Conservation (phyloP, 192 early-diverging fungal species). For the Allomyces macrogynus region DNA sequence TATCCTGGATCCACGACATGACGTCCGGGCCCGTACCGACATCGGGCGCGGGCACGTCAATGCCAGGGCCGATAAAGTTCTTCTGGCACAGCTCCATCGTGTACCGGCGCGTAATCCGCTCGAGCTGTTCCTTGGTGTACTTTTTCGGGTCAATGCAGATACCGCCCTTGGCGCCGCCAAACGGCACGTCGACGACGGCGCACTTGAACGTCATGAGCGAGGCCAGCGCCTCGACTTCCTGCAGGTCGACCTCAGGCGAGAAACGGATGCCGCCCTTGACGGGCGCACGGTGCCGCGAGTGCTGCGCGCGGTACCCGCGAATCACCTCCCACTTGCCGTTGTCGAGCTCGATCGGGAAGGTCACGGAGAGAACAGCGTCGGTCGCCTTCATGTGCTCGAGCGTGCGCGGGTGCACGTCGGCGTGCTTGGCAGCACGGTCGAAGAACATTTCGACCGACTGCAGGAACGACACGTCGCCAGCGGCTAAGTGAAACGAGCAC, state of each 20-base stretch:
- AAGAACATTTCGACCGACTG: slow-evolving; percentile 48
- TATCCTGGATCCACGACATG: slow-evolving; percentile 77
- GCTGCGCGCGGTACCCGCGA: slow-evolving; percentile 59
- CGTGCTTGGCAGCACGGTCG: slow-evolving; percentile 48
- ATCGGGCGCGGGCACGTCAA: slow-evolving; percentile 69
- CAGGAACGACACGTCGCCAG: slow-evolving; percentile 23
- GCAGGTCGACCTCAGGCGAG: slow-evolving; percentile 53
- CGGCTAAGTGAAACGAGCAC: no score
- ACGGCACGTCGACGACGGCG: slow-evolving; percentile 68
- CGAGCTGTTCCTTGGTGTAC: slow-evolving; percentile 47
- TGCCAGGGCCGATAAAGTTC: slow-evolving; percentile 63
- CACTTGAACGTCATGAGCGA: slow-evolving; percentile 74
- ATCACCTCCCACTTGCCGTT: slow-evolving; percentile 45
- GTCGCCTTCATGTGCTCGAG: slow-evolving; percentile 48
- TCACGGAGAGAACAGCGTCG: slow-evolving; percentile 49
- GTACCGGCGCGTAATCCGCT: slow-evolving; percentile 61
- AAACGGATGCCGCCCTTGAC: slow-evolving; percentile 70
- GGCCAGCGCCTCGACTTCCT: slow-evolving; percentile 64
- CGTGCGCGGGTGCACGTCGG: slow-evolving; percentile 31
- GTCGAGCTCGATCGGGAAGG: slow-evolving; percentile 50
- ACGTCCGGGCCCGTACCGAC: slow-evolving; percentile 57
- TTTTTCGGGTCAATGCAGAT: slow-evolving; percentile 61
- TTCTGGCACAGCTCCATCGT: slow-evolving; percentile 69
- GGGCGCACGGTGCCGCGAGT: slow-evolving; percentile 59
- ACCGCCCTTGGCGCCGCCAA: slow-evolving; percentile 64